A percentile compares a stretch with the other conserved stretches of the same genome.
Conservation (phyloP, 1,284 basidiomycete species). For the Xanthoconium separans region DNA sequence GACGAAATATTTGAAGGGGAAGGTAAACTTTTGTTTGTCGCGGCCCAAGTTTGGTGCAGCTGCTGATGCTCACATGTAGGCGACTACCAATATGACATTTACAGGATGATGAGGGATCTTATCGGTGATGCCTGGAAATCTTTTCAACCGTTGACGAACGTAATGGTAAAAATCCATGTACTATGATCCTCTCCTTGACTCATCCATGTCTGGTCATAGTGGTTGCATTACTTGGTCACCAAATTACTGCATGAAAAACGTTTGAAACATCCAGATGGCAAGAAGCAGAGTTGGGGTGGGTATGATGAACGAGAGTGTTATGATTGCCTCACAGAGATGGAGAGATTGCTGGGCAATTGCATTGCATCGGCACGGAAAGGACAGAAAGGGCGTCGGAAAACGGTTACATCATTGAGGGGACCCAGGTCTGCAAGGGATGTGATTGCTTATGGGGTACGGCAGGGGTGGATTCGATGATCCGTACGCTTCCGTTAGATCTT, state of each 20-base stretch:
- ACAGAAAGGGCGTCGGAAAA: conserved; percentile 29
- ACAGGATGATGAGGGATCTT: conserved; percentile 79
- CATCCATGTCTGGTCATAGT: conserved; percentile 44
- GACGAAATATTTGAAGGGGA: conserved; percentile 82
- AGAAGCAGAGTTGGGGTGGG: conserved; percentile 15
- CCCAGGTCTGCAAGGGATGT: conserved; percentile 32
- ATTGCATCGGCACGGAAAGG: conserved; percentile 16
- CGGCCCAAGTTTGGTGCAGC: neutral
- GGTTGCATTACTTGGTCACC: conserved; percentile 75
- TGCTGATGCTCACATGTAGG: conserved; percentile 41
- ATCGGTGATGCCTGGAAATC: conserved; percentile 66
- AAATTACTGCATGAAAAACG: conserved; percentile 74
- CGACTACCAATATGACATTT: conserved; percentile 94
- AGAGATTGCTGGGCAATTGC: conserved; percentile 26
- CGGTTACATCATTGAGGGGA: conserved; percentile 12
- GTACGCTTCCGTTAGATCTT: conserved; percentile 5
- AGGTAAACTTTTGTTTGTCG: conserved; percentile 43
- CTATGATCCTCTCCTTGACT: neutral
- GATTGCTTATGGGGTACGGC: conserved; percentile 24
- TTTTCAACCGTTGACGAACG: conserved; percentile 81
- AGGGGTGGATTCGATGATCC: conserved; percentile 28
- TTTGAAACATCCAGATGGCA: conserved; percentile 49
- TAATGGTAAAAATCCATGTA: conserved; percentile 62
- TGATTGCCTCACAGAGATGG: conserved; percentile 34
- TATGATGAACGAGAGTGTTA: conserved; percentile 35